Conservation (phyloP, 208 protist species). For the Trypanosoma scelopori region DNA sequence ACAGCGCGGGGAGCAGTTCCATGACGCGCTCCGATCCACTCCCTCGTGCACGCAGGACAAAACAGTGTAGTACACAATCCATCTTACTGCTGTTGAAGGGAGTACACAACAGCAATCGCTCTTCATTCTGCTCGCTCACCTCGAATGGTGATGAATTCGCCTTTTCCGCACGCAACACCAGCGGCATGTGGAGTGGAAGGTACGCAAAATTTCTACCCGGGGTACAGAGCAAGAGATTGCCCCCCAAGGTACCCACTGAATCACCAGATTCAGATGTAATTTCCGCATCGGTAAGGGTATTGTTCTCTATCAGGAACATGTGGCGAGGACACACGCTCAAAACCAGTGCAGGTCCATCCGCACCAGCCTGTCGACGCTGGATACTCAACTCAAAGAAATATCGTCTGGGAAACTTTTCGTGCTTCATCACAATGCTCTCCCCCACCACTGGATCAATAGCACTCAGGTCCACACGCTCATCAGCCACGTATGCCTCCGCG, state of each 20-base stretch:
- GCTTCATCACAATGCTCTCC: slow-evolving; percentile 30
- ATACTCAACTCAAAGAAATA: slow-evolving; percentile 35
- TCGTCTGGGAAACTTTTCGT: slow-evolving; percentile 17
- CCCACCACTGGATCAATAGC: slow-evolving; percentile 7
- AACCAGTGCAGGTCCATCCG: not conserved
- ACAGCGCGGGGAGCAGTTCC: slow-evolving; percentile 21
- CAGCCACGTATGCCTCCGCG: slow-evolving; percentile 4
- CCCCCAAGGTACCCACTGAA: slow-evolving; percentile 28
- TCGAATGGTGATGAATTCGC: slow-evolving; percentile 18
- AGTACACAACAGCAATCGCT: slow-evolving; percentile 5
- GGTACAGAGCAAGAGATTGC: slow-evolving; percentile 1
- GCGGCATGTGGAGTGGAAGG: slow-evolving; percentile 21
- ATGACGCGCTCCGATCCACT: not conserved
- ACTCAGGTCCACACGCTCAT: slow-evolving; percentile 18
- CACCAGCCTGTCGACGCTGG: not conserved
- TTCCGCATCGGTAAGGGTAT: slow-evolving; percentile 20
- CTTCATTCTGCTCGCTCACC: slow-evolving; percentile 17
- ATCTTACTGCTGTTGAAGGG: not conserved
- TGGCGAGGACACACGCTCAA: slow-evolving; percentile 21
- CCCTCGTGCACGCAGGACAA: slow-evolving; percentile 14
- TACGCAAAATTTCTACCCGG: slow-evolving; percentile 29
- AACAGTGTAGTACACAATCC: slow-evolving; percentile 11
- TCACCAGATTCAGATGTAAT: slow-evolving; percentile 27
- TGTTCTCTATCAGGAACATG: slow-evolving; percentile 28
- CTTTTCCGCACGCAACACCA: slow-evolving; percentile 10